phyloP scores from a whole-genome alignment of 192 early-diverging fungal species.

The Backusella macrospora region DNA sequence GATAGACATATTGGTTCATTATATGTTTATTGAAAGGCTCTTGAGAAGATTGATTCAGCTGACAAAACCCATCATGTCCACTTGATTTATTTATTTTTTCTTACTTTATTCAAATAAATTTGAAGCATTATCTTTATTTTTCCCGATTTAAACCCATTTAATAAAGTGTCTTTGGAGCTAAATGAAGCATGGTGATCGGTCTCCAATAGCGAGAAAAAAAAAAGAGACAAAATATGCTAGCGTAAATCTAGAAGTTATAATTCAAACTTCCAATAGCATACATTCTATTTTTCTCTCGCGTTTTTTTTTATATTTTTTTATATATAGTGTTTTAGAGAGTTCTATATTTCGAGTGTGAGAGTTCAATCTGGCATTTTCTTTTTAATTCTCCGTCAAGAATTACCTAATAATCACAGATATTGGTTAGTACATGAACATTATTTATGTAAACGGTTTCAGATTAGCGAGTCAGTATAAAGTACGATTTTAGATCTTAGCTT shows the following conservation, averaged over 20 bases:
- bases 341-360: conserved; percentile 12
- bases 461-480: background rate
- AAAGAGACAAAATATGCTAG: background rate
- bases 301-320: background rate
- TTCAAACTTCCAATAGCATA: background rate
- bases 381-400: background rate
- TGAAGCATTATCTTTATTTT: background rate
- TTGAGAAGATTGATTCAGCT: background rate
- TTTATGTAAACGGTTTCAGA: background rate
- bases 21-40: background rate
- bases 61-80: background rate
- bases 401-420: background rate
- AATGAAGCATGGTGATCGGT: background rate
- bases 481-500: too few relatives aligned
- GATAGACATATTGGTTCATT: too few relatives aligned
- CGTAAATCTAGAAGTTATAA: background rate
- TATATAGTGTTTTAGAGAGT: background rate
- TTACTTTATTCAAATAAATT: background rate
- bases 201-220: background rate
- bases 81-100: too few relatives aligned
- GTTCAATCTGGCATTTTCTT: background rate
- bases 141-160: background rate
- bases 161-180: background rate
- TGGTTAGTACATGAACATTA: background rate
- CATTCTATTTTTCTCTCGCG: background rate